Percentiles rank a stretch among this genome's conserved stretches.
phyloP scores from a whole-genome alignment of 352 stramenopile genomes.

The Pythium aphanidermatum region DNA sequence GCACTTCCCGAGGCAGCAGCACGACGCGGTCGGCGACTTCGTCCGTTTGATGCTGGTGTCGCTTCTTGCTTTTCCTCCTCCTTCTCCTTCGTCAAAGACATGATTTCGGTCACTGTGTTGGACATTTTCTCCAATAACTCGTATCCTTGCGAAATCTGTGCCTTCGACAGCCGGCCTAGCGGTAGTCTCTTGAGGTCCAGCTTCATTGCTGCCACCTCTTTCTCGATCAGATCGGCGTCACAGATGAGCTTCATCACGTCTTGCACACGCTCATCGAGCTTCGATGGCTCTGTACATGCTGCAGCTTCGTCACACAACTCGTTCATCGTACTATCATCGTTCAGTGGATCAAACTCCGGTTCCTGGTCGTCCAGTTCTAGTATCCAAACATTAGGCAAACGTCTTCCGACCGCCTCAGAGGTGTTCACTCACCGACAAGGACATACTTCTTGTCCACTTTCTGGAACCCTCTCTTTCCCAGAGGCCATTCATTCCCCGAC shows the following conservation, averaged over 20 bases:
- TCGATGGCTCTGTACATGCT: constrained; percentile 1
- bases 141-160: constrained; percentile 60
- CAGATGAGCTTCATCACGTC: constrained; percentile 26
- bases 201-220: constrained; percentile 30
- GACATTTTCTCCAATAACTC: constrained; percentile 46
- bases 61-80: background rate
- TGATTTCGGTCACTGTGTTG: constrained; percentile 30
- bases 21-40: constrained; percentile 16
- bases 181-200: constrained; percentile 28
- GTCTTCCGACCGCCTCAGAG: too few species aligned
- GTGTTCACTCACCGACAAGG: constrained; percentile 49
- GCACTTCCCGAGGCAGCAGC: constrained; percentile 22
- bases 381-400: background rate
- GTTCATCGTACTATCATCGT: constrained; percentile 5
- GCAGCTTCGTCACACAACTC: constrained; percentile 1
- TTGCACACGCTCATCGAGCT: constrained; percentile 16
- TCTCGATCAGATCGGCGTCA: constrained; percentile 24
- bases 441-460: constrained; percentile 51
- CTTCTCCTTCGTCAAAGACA: constrained; percentile 19
- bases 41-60: constrained; percentile 7
- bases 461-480: constrained; percentile 31
- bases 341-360: background rate
- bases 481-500: constrained; percentile 59
- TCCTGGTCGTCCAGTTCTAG: constrained; percentile 20
- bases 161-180: constrained; percentile 35